Conservation (phyloP, 78 protist species). For the Dictyostelium citrinum region DNA sequence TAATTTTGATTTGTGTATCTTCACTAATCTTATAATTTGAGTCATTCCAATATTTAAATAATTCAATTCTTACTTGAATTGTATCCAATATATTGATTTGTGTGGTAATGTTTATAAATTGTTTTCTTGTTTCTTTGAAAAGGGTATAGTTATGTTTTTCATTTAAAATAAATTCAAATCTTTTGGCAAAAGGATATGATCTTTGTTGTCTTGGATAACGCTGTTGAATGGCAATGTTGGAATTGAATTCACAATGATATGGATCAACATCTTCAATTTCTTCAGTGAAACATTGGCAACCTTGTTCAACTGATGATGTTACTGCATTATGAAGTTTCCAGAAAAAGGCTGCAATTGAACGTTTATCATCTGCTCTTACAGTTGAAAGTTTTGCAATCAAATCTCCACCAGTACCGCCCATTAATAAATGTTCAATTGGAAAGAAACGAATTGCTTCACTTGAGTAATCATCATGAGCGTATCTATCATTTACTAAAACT, state of each 20-base stretch:
- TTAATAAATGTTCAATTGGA: constrained; percentile 16
- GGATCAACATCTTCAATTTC: background rate
- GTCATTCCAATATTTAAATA: background rate
- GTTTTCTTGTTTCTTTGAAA: background rate
- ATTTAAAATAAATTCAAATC: constrained; percentile 8
- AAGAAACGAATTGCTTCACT: constrained; percentile 11
- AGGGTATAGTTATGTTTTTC: background rate
- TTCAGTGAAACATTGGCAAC: constrained; percentile 1
- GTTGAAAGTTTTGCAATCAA: background rate
- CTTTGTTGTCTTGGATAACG: constrained; percentile 13
- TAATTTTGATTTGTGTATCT: background rate
- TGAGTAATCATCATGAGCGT: background rate
- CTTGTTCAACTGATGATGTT: background rate
- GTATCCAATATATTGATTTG: background rate
- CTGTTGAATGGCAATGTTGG: background rate
- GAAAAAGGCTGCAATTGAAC: background rate
- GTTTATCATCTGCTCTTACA: background rate
- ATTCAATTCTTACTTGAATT: background rate
- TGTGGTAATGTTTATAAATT: background rate
- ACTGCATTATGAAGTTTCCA: constrained; percentile 20
- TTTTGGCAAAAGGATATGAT: background rate
- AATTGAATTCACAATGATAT: background rate
- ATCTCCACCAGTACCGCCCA: background rate
- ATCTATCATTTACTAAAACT: background rate
- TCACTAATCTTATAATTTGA: background rate